These are phyloP conservation scores for Zasmidium citrigriseum DNA, from an alignment of 2,329 filamentous ascomycete species.

Conservation along the genomic window DNA sequence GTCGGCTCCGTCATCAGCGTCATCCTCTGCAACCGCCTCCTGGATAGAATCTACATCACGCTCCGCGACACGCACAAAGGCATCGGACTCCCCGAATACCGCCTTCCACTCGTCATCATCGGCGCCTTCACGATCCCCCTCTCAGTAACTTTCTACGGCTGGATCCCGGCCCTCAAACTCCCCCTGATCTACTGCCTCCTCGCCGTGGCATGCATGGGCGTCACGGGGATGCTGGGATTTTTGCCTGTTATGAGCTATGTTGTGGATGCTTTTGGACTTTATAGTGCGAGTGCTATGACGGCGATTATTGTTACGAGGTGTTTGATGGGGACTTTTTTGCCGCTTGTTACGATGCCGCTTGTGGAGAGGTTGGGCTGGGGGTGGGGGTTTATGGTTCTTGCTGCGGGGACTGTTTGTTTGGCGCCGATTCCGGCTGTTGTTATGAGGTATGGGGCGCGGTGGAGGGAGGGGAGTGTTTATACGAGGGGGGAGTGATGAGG, in stretches of 20 bases:
- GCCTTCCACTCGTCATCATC: conserved; percentile 60
- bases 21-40: conserved; percentile 36
- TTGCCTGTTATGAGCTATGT: conserved; percentile 49
- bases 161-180: conserved; percentile 51
- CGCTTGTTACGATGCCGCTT: conserved; percentile 46
- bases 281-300: conserved; percentile 48
- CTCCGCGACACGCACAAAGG: conserved; percentile 29
- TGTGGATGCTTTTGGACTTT: conserved; percentile 48
- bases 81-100: conserved; percentile 56
- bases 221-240: conserved; percentile 47
- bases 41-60: conserved; percentile 40
- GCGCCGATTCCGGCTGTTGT: conserved; percentile 31
- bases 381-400: conserved; percentile 37
- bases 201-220: conserved; percentile 53
- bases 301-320: conserved; percentile 46
- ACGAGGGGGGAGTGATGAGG: conserved; percentile 22
- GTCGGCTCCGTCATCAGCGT: conserved; percentile 44
- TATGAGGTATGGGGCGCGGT: conserved; percentile 28
- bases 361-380: conserved; percentile 43
- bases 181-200: conserved; percentile 61
- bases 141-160: conserved; percentile 61
- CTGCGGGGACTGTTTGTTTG: conserved; percentile 22
- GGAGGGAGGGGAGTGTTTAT: conserved; percentile 29
- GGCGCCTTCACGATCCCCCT: conserved; percentile 54
- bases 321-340: conserved; percentile 47